Conservation (phyloP, 2,329 filamentous ascomycete species). For the Teratosphaeria nubilosa region DNA sequence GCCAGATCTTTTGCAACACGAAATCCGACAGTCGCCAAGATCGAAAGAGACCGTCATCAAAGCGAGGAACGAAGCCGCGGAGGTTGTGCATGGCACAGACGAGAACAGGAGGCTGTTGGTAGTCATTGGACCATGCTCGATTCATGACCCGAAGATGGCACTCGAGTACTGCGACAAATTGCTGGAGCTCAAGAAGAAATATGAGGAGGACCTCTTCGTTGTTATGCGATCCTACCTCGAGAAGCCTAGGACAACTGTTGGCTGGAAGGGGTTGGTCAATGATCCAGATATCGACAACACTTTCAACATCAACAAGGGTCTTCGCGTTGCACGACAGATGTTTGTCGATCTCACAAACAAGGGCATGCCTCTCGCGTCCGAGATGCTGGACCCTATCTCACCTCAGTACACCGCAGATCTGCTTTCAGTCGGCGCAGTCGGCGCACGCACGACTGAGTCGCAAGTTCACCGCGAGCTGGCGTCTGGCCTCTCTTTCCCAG, state of each 20-base stretch:
- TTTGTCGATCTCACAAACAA: slow-evolving; percentile 84
- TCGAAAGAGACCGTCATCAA: slow-evolving; percentile 47
- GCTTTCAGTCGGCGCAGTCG: slow-evolving; percentile 83
- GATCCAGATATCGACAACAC: slow-evolving; percentile 97
- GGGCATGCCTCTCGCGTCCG: slow-evolving; percentile 92
- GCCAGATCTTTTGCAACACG: slow-evolving; percentile 88
- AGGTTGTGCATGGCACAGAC: slow-evolving; percentile 51
- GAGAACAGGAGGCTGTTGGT: slow-evolving; percentile 54
- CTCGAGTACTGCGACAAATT: slow-evolving; percentile 87
- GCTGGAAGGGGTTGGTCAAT: slow-evolving; percentile 98
- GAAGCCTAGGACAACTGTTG: slow-evolving; percentile 94
- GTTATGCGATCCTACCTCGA: slow-evolving; percentile 98
- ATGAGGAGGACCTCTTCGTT: slow-evolving; percentile 80
- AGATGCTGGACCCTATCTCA: slow-evolving; percentile 97
- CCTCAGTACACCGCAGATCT: slow-evolving; percentile 93
- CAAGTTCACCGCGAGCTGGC: slow-evolving; percentile 93
- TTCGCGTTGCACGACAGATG: slow-evolving; percentile 75
- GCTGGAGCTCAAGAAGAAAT: slow-evolving; percentile 71
- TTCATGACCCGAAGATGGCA: slow-evolving; percentile 85
- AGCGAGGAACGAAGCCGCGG: slow-evolving; percentile 50
- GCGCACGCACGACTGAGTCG: slow-evolving; percentile 91
- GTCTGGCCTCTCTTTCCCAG: slow-evolving; percentile 88
- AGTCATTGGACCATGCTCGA: slow-evolving; percentile 89
- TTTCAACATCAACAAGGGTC: slow-evolving; percentile 98
- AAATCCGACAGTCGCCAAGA: slow-evolving; percentile 54